Conservation (phyloP, 257 asterid species). For the Dorcoceras hygrometricum region DNA sequence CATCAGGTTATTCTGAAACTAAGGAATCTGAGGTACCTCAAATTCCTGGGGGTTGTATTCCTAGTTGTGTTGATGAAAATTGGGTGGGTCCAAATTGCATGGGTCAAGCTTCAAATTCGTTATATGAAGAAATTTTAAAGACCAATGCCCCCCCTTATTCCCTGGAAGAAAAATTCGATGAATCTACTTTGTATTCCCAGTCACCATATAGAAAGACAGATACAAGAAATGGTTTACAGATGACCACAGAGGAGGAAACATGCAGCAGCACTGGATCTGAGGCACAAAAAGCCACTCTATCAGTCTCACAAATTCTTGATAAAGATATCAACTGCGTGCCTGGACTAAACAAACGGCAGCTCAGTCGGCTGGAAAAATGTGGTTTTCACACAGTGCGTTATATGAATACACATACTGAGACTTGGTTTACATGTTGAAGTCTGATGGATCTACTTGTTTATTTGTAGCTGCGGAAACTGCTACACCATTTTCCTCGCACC, state of each 20-base stretch:
- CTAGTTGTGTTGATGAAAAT: slow-evolving; percentile 45
- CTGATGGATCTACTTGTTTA: slow-evolving; percentile 36
- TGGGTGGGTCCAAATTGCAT: slow-evolving; percentile 47
- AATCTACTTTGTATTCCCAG: slow-evolving; percentile 31
- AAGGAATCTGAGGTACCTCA: slow-evolving; percentile 47
- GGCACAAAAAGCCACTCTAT: slow-evolving; percentile 36
- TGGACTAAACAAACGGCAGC: slow-evolving; percentile 63
- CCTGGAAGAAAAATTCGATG: slow-evolving; percentile 33
- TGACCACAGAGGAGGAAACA: slow-evolving; percentile 34
- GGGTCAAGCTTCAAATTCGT: slow-evolving; percentile 38
- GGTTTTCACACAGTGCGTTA: slow-evolving; percentile 79
- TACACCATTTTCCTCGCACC: slow-evolving; percentile 93
- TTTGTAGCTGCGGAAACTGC: slow-evolving; percentile 80
- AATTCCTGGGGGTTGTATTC: slow-evolving; percentile 47
- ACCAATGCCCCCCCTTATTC: slow-evolving; percentile 26
- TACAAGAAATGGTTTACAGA: slow-evolving; percentile 35
- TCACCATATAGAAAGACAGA: slow-evolving; percentile 34
- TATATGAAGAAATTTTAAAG: slow-evolving; percentile 37
- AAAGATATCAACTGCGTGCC: slow-evolving; percentile 55
- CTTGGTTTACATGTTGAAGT: slow-evolving; percentile 20
- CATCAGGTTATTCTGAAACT: slow-evolving; percentile 36
- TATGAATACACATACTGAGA: slow-evolving; percentile 17
- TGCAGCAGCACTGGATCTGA: slow-evolving; percentile 29
- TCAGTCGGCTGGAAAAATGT: slow-evolving; percentile 60
- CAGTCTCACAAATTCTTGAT: slow-evolving; percentile 65